Percentiles rank a stretch among this genome's conserved stretches.
These are phyloP conservation scores for Silene noctiflora DNA, from an alignment of 179 eudicot species.

Conservation along the genomic window DNA sequence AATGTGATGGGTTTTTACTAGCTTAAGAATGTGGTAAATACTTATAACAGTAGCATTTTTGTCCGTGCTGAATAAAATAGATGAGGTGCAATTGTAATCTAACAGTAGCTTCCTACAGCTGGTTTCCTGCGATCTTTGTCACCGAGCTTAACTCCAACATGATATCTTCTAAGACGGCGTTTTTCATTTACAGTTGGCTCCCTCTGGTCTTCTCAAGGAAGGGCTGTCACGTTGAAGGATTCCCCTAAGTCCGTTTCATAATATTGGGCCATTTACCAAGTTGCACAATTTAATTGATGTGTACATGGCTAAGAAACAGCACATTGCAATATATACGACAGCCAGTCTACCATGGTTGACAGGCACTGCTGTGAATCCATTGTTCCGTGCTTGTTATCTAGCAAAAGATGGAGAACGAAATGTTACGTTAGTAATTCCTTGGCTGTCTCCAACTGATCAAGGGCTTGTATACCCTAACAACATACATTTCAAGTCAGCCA, in stretches of 20 bases:
- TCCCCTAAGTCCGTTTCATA: not conserved
- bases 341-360: constrained; percentile 99
- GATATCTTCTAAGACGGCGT: not conserved
- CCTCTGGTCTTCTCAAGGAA: constrained; percentile 2
- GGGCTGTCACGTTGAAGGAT: not conserved
- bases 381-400: constrained; percentile 92
- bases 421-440: constrained; percentile 85
- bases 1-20: no score
- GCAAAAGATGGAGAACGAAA: constrained; percentile 61
- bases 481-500: constrained; percentile 51
- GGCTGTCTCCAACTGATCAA: constrained; percentile 78
- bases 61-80: not conserved
- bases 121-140: not conserved
- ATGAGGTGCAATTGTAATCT: no score
- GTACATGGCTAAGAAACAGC: constrained; percentile 68
- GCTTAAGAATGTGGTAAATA: no score
- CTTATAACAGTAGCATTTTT: no score
- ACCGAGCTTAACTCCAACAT: not conserved
- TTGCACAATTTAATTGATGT: constrained; percentile 24
- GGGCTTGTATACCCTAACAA: constrained; percentile 69
- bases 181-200: constrained; percentile 18
- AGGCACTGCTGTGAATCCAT: constrained; percentile 92
- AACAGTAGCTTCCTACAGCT: not conserved
- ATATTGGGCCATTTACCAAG: not conserved
- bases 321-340: constrained; percentile 85